Conservation (phyloP, 148 eudicot genomes). For the Hydrangea macrophylla region DNA sequence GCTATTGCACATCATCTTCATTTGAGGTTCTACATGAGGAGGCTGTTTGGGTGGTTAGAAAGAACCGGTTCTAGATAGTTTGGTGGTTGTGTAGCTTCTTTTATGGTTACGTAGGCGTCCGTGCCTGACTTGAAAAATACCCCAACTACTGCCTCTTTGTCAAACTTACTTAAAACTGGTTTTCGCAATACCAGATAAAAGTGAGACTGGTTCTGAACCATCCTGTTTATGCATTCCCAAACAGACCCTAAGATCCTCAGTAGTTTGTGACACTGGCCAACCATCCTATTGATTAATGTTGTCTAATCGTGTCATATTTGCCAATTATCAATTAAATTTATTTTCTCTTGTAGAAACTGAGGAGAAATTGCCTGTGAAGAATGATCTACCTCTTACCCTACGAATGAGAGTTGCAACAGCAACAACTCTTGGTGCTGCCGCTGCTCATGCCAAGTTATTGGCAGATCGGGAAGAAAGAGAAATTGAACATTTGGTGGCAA, state of each 20-base stretch:
- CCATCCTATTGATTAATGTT: not conserved
- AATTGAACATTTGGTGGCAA: slow-evolving; percentile 66
- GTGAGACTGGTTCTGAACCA: too few relatives aligned
- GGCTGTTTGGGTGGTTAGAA: too few relatives aligned
- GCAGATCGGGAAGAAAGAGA: slow-evolving; percentile 93
- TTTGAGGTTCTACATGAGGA: not conserved
- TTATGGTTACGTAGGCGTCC: too few relatives aligned
- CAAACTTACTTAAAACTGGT: too few relatives aligned
- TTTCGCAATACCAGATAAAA: too few relatives aligned
- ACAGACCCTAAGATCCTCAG: not conserved
- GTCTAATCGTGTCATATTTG: not conserved
- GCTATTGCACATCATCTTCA: not conserved
- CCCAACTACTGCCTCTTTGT: too few relatives aligned
- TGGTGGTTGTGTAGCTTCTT: too few relatives aligned
- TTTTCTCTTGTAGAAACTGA: slow-evolving; percentile 40
- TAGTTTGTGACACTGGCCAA: not conserved
- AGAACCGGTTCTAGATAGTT: too few relatives aligned
- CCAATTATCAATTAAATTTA: not conserved
- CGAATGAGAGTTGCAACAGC: slow-evolving; percentile 82
- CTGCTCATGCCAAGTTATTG: slow-evolving; percentile 86
- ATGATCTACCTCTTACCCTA: slow-evolving; percentile 54
- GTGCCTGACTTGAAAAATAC: too few relatives aligned
- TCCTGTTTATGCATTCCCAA: too few relatives aligned
- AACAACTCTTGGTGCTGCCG: slow-evolving; percentile 90
- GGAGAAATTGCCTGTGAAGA: slow-evolving; percentile 29